A percentile compares a stretch with the other conserved stretches of the same genome.
Evolutionary conservation across 1,284 basidiomycete species (phyloP).

Genomic region (Sutorius eximius): DNA sequence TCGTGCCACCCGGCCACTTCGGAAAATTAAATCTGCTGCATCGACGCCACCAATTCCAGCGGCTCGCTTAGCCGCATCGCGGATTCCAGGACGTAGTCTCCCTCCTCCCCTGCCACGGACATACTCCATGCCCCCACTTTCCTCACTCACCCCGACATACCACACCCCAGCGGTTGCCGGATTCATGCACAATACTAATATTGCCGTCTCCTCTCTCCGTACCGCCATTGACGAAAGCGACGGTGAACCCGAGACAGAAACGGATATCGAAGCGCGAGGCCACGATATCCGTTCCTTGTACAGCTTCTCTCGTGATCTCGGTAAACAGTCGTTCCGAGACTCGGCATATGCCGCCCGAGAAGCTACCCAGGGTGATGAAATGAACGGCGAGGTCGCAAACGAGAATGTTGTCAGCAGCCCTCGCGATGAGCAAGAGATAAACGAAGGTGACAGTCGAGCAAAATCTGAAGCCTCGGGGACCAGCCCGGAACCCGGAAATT

Average conservation of each 20-base stretch:
- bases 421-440: conserved; percentile 12
- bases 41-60: conserved; percentile 37
- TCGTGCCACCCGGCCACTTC: conserved; percentile 32
- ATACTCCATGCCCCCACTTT: conserved; percentile 35
- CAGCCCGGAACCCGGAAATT: conserved; percentile 23
- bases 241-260: conserved; percentile 36
- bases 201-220: conserved; percentile 38
- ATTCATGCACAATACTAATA: conserved; percentile 39
- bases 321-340: conserved; percentile 27
- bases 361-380: conserved; percentile 17
- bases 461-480: conserved; percentile 17
- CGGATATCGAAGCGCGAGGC: conserved; percentile 31
- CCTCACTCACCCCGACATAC: conserved; percentile 31
- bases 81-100: conserved; percentile 31
- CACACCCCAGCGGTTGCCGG: conserved; percentile 27
- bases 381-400: conserved; percentile 25
- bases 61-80: conserved; percentile 36
- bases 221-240: conserved; percentile 39
- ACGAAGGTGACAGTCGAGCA: conserved; percentile 10
- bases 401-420: conserved; percentile 13
- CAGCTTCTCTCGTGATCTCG: conserved; percentile 35
- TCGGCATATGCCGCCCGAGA: conserved; percentile 30
- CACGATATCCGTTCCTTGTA: conserved; percentile 36
- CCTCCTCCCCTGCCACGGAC: conserved; percentile 34
- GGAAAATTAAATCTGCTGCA: conserved; percentile 38